Conservation (phyloP, 306 rosid genomes). For the Lathyrus oleraceus region DNA sequence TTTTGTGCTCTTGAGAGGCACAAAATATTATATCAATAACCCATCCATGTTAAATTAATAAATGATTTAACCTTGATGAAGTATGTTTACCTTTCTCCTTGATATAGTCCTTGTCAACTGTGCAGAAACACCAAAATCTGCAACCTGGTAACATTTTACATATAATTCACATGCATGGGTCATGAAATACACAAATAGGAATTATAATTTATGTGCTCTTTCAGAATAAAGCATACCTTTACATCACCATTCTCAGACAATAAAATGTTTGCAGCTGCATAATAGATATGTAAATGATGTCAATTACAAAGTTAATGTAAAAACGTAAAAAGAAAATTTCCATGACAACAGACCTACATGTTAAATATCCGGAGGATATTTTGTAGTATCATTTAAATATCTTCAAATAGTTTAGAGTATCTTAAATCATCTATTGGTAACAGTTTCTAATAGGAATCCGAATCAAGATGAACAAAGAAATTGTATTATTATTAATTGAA, state of each 20-base stretch:
- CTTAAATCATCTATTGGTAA: neutral
- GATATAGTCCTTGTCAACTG: conserved; percentile 97
- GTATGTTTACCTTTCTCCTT: conserved; percentile 83
- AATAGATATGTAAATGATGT: conserved; percentile 38
- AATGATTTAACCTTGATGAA: conserved; percentile 27
- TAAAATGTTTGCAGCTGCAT: conserved; percentile 98
- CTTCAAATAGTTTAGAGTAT: neutral
- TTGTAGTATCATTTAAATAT: neutral
- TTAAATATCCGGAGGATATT: conserved; percentile 4
- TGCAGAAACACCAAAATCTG: conserved; percentile 99
- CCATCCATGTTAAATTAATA: conserved; percentile 22
- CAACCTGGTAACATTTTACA: conserved; percentile 66
- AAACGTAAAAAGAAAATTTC: conserved; percentile 23
- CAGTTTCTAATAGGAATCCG: neutral
- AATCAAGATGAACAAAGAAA: no score
- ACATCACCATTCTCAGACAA: conserved; percentile 93
- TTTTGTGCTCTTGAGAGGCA: conserved; percentile 11
- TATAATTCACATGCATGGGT: conserved; percentile 29
- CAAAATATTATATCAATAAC: conserved; percentile 19
- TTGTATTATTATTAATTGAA: no score
- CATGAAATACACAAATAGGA: conserved; percentile 27
- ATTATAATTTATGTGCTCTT: conserved; percentile 22
- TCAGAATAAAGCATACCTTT: conserved; percentile 59
- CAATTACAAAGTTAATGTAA: conserved; percentile 34
- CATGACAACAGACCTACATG: conserved; percentile 21